Conservation (phyloP, 2,329 filamentous ascomycete species). For the Sporothrix euskadiensis region DNA sequence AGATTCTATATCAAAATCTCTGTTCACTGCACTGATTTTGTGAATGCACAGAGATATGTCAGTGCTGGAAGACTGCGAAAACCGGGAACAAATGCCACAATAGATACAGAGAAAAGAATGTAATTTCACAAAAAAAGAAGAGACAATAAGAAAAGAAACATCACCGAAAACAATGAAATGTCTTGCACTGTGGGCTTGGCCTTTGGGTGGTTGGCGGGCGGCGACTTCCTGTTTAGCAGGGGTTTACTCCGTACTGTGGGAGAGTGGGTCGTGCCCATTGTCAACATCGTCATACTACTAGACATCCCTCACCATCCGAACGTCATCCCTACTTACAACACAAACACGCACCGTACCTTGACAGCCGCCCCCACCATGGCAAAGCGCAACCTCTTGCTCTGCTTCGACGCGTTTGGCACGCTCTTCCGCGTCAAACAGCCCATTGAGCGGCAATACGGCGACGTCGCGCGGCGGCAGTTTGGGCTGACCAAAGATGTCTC, state of each 20-base stretch:
- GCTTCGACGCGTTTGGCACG: slow-evolving; percentile 67
- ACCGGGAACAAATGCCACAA: too few species aligned
- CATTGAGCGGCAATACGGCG: slow-evolving; percentile 56
- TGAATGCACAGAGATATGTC: neutral
- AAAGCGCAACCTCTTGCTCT: slow-evolving; percentile 54
- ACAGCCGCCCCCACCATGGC: neutral
- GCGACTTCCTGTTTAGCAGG: neutral
- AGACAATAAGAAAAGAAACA: neutral
- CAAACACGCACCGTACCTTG: neutral
- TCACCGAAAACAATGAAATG: neutral
- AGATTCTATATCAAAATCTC: neutral
- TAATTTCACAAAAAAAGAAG: neutral
- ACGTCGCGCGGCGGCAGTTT: slow-evolving; percentile 49
- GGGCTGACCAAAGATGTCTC: slow-evolving; percentile 47
- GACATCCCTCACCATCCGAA: too few species aligned
- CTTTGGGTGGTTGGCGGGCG: slow-evolving; percentile 5
- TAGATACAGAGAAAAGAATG: too few species aligned
- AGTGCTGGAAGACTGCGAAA: neutral
- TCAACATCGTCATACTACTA: too few species aligned
- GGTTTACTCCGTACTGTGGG: too few species aligned
- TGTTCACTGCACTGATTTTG: too few species aligned
- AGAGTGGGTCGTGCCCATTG: too few species aligned
- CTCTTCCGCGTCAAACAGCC: slow-evolving; percentile 55
- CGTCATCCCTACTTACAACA: too few species aligned
- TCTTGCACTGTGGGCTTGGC: neutral